Evolutionary conservation across 306 rosid genomes (phyloP).

Genomic region (Malus orientalis): DNA sequence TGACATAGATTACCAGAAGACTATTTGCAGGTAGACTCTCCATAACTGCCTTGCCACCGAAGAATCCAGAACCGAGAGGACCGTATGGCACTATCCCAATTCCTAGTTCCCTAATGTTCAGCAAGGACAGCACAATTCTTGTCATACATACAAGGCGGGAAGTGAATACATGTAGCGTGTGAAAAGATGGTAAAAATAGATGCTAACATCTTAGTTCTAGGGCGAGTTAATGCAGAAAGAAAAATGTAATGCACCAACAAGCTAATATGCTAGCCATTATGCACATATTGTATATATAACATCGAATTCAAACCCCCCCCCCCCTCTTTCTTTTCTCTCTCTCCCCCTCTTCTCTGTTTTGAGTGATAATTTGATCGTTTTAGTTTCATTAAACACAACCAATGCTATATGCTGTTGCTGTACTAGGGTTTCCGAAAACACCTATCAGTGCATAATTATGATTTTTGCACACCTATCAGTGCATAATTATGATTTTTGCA

Average conservation of each 20-base stretch:
- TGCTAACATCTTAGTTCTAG: not conserved
- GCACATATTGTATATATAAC: not conserved
- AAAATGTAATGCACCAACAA: not conserved
- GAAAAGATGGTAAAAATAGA: not conserved
- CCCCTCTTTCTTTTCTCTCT: no score
- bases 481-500: no score
- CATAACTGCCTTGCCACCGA: conserved; percentile 18
- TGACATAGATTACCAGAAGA: conserved; percentile 3
- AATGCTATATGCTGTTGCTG: not conserved
- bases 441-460: no score
- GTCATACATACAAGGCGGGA: not conserved
- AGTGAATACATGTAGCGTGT: no score
- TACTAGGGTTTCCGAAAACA: not conserved
- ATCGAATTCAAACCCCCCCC: not conserved
- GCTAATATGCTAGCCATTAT: not conserved
- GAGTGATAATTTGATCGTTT: not conserved
- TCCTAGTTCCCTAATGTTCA: conserved; percentile 16
- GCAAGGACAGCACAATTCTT: not conserved
- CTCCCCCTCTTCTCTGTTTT: no score
- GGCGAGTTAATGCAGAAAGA: not conserved
- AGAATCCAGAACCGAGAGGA: conserved; percentile 25
- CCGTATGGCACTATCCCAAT: conserved; percentile 23
- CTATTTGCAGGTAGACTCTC: conserved; percentile 16
- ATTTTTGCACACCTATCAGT: not conserved
- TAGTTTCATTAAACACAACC: not conserved